Base-by-base conservation (phyloP, 2,329 filamentous ascomycete genomes). In the Amesomyces nigricolor region DNA sequence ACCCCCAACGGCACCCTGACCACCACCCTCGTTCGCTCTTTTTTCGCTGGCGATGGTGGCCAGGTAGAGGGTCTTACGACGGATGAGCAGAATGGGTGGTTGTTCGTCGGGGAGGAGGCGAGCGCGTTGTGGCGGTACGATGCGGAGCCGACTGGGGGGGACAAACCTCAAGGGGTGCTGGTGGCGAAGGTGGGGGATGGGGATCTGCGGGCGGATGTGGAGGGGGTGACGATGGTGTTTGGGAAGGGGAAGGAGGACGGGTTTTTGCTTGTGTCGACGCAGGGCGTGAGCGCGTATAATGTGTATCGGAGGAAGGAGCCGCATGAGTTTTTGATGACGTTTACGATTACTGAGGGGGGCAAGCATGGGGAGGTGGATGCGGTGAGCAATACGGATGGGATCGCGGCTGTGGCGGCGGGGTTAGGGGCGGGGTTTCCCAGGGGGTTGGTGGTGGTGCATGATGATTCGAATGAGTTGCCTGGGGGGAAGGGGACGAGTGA, bases 271-370 rank as follows among this genome's bases (percentile, higher is more conserved):
- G 56, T 58, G 0, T 58, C 56, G 38, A 51, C 26, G 13, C 56
- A 58, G 52, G 56, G 56, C 3, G 52, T 58, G 17, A 58, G 56
- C 44, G 56, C 43, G 43, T 58, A 55, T 30, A 58, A 58, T 19
- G 52, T 58, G 17, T 58, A 58, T n/a, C 39, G 32, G 16, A 43
- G 56, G 7, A 10, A 22, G 44, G 52, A 37, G 32, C 56, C 56
- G 47, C 56, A 58, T 16, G 52, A 55, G 51, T 58, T 55, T 49
- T 48, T 58, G 8, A 39, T 51, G 47, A 51, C 42, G 2, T 58
- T 58, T 54, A 51, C 51, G 3, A 49, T 58, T 26, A 30, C 1
- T 4, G 32, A 9, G 13, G 35, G 29, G 10, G 32, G 22, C 22
- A 7, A 4, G 16, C 37, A 40, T 32, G 48, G 22, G 7, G 10